Base-by-base conservation (phyloP, 306 rosid genomes). In the Vicia sativa region DNA sequence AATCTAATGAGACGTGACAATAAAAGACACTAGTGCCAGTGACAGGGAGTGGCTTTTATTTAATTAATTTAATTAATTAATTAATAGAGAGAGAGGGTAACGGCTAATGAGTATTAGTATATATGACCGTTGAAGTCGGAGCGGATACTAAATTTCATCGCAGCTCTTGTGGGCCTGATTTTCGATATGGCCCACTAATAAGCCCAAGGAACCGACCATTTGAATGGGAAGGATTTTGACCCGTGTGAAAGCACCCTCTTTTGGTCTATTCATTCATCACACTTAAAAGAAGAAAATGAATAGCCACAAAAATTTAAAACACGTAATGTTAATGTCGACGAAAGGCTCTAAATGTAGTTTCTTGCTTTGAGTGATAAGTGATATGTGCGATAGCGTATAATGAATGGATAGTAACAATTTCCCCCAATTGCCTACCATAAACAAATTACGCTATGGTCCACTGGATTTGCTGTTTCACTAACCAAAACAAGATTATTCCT, bases 51-150 rank as follows among this genome's bases (percentile, higher is more conserved):
- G 35, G 2, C 46, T 41, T 34, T 64, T 41, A 68, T 45, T 81
- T 81, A 23, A 73, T 58, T 62, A 18, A 23, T 23, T 64, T 41
- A 68, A 39, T 81, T 81, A 23, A 73, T 58, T 62, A 18, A 23
- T 23, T n/a, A n/a, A 4, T 2, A 6, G 3, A 14, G 7, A 1
- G 15, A 13, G 5, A 16, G 10, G 81, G 3, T 81, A 84, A 84
- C 90, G 90, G 93, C 93, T 87, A 87, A 56, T 76, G 46, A 61
- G n/a, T n/a, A n/a, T n/a, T n/a, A n/a, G n/a, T n/a, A n/a, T n/a
- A 62, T 29, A 55, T 72, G 83, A 79, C 79, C 90, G 86, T 82
- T 80, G 70, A 74, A 62, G 13, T 2, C 63, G 84, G 84, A 75
- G 77, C 74, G 43, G 79, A 68, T 42, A 56, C 31, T 54, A 43